Base-by-base conservation (phyloP, 1,139 yeast species). In the Hanseniaspora gamundiae region DNA sequence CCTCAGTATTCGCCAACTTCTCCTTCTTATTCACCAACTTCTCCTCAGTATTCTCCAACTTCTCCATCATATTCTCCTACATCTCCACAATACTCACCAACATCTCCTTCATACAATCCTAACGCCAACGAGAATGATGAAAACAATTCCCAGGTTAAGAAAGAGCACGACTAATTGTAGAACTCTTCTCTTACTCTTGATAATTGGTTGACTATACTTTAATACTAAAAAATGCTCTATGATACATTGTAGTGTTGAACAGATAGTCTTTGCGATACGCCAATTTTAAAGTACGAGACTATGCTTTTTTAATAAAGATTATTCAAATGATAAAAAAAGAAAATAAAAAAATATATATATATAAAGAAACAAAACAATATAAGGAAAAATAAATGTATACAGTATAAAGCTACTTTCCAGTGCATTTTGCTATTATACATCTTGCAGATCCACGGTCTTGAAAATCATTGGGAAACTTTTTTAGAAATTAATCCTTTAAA, bases 401-500 rank as follows among this genome's bases (percentile, higher is more conserved):
- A 20, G 14, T 11, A n/a, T 38, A 22, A 8, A 22, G 5, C 8
- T 6, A 9, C 24, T 3, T 22, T 19, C 3, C 19, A 22, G 5
- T 22, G 10, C 3, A 20, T 19, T 13, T 38, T 38, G 16, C 5
- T 27, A 24, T 14, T 20, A 26, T 13, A 24, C 30, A 14, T 20
- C n/a, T n/a, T n/a, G n/a, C n/a, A n/a, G n/a, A n/a, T 13, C n/a
- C 30, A 21, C n/a, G 13, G 10, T 8, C 36, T 14, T 3, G 1
- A 17, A 17, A 17, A 3, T 13, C 26, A 42, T 9, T 7, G 19
- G 2, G 10, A 29, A n/a, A 49, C 57, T 58, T 79, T 80, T 53
- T 73, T 78, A 48, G 86, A 83, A n/a, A 93, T 81, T 50, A 93
- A 67, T 0, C 98, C 97, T 54, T 75, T 82, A 67, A 91, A 82